Conservation (phyloP, 1,284 basidiomycete genomes). For the Cutaneotrichosporon mucoides region DNA sequence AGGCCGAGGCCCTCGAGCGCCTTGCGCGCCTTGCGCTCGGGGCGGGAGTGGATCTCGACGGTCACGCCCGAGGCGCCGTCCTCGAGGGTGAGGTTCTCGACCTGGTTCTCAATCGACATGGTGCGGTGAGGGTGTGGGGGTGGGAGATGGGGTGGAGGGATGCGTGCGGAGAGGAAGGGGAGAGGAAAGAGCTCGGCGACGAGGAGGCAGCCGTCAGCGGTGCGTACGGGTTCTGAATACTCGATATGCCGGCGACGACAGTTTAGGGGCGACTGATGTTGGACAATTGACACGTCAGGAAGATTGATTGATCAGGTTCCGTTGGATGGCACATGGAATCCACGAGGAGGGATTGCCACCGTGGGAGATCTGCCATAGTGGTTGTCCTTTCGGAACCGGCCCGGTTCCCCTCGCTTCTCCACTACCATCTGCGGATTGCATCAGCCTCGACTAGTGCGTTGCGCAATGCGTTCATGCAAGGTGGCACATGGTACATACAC, state of each 20-base stretch:
- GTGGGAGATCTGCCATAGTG: too few species aligned
- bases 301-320: too few species aligned
- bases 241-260: background rate
- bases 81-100: constrained; percentile 57
- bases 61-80: constrained; percentile 61
- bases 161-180: background rate
- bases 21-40: constrained; percentile 88
- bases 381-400: too few species aligned
- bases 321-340: too few species aligned
- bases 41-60: constrained; percentile 87
- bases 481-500: too few species aligned
- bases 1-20: constrained; percentile 67
- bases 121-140: background rate
- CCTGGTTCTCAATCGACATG: constrained; percentile 59
- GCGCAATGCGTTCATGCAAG: too few species aligned
- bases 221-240: background rate
- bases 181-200: background rate
- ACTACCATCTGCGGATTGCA: too few species aligned
- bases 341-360: too few species aligned
- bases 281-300: background rate
- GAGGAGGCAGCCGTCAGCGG: background rate
- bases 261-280: background rate
- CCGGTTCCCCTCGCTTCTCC: too few species aligned
- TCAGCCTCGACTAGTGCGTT: too few species aligned
- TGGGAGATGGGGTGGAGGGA: constrained; percentile 38